Evolutionary conservation across 208 protist species (phyloP).

Genomic region (Tritrichomonas foetus): DNA sequence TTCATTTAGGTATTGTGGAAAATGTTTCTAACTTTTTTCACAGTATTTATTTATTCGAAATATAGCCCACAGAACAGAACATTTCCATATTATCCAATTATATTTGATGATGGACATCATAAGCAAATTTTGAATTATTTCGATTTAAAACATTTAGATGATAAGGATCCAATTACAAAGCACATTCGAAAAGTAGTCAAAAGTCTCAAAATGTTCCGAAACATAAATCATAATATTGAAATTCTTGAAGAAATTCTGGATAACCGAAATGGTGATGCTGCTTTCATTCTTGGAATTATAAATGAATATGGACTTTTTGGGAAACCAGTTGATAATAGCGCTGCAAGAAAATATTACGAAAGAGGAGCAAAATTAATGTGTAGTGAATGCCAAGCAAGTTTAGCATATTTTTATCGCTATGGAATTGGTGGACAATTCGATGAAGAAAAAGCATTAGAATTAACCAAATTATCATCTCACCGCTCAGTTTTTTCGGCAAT

Average conservation of each 20-base stretch:
- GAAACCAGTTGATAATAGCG: not conserved
- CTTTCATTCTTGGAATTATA: not conserved
- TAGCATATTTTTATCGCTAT: not conserved
- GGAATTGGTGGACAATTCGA: not conserved
- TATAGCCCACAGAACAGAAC: too few species aligned
- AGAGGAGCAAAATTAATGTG: not conserved
- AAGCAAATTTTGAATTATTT: not conserved
- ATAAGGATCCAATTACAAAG: not conserved
- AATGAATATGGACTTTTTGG: constrained; percentile 28
- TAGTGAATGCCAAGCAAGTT: not conserved
- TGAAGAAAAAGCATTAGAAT: too few species aligned
- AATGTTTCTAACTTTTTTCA: too few species aligned
- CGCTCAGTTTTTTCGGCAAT: too few species aligned
- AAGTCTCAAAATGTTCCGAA: not conserved
- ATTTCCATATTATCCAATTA: not conserved
- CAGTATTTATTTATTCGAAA: too few species aligned
- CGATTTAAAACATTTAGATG: not conserved
- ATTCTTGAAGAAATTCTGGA: not conserved
- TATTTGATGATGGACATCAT: not conserved
- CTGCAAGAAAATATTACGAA: not conserved
- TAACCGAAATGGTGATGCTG: not conserved
- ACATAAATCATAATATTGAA: not conserved
- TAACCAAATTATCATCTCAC: too few species aligned
- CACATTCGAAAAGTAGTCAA: not conserved
- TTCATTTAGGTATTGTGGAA: too few species aligned